These are phyloP conservation scores for Nadsonia fulvescens DNA, from an alignment of 805 yeast genomes.

Conservation along the genomic window DNA sequence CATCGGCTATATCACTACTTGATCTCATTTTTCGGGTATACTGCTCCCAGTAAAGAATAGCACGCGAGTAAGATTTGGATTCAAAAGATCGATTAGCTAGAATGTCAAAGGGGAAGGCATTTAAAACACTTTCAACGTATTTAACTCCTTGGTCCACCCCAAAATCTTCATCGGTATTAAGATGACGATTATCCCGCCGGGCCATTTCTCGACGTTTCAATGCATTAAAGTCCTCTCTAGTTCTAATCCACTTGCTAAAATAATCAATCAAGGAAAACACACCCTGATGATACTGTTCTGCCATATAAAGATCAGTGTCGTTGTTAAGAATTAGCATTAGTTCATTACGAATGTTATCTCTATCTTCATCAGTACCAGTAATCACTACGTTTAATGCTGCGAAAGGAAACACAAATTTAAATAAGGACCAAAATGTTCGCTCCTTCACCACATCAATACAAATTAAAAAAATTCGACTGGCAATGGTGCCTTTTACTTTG, in stretches of 20 bases:
- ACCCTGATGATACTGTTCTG: constrained; percentile 51
- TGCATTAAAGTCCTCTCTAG: constrained; percentile 9
- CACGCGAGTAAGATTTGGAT: constrained; percentile 73
- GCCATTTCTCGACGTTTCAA: constrained; percentile 3
- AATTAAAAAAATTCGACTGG: constrained; percentile 35
- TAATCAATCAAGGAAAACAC: constrained; percentile 71
- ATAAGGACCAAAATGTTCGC: constrained; percentile 32
- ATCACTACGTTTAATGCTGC: constrained; percentile 47
- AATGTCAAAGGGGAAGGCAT: constrained; percentile 41
- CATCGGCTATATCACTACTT: constrained; percentile 8
- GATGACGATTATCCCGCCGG: constrained; percentile 1
- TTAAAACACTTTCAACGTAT: constrained; percentile 24
- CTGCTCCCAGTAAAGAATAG: constrained; percentile 72
- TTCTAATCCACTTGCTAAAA: constrained; percentile 50
- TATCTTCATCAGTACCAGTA: constrained; percentile 23
- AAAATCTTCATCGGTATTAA: constrained; percentile 12
- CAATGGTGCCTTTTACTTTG: constrained; percentile 18
- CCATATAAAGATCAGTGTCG: constrained; percentile 30
- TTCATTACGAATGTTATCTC: constrained; percentile 35
- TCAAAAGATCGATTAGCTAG: constrained; percentile 68
- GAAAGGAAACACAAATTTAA: constrained; percentile 62
- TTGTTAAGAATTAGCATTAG: constrained; percentile 37
- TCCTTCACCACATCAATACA: constrained; percentile 48
- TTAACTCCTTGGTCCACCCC: constrained; percentile 17
- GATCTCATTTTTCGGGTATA: constrained; percentile 28